Percentiles rank a stretch among this genome's conserved stretches.
Evolutionary conservation across 129 eudicot species (phyloP).

Genomic region (Saussurea involucrata): DNA sequence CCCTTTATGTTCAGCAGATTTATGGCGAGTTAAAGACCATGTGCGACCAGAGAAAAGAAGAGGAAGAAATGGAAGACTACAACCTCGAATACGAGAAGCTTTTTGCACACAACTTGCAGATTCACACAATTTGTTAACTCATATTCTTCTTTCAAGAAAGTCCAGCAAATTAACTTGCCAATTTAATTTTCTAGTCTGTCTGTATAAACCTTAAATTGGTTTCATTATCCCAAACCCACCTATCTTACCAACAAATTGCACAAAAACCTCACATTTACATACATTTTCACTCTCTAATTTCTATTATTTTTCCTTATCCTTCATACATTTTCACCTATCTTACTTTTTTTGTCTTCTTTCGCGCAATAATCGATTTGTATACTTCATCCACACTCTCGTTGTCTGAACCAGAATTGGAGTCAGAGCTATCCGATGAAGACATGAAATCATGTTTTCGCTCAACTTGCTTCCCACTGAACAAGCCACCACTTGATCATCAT

Average conservation of each 20-base stretch:
- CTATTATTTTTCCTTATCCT: neutral
- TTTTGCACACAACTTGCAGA: conserved; percentile 19
- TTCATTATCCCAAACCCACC: neutral
- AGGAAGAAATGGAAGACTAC: conserved; percentile 51
- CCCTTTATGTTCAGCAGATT: conserved; percentile 44
- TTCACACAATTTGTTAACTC: neutral
- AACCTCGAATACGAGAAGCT: conserved; percentile 45
- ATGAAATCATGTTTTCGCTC: no score
- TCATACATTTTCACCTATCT: no score
- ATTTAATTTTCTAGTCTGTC: no score
- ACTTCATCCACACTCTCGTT: neutral
- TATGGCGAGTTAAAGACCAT: conserved; percentile 52
- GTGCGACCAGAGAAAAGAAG: conserved; percentile 49
- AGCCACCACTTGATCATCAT: neutral
- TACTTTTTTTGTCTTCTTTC: neutral
- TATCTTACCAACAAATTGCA: neutral
- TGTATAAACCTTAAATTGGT: neutral
- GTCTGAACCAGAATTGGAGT: conserved; percentile 7
- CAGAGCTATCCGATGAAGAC: no score
- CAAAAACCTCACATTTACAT: neutral
- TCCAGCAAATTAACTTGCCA: no score
- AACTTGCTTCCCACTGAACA: no score
- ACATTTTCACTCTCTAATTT: neutral
- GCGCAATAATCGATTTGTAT: neutral
- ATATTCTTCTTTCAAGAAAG: no score